Evolutionary conservation across 306 rosid genomes (phyloP).

Genomic region (Luffa aegyptiaca): DNA sequence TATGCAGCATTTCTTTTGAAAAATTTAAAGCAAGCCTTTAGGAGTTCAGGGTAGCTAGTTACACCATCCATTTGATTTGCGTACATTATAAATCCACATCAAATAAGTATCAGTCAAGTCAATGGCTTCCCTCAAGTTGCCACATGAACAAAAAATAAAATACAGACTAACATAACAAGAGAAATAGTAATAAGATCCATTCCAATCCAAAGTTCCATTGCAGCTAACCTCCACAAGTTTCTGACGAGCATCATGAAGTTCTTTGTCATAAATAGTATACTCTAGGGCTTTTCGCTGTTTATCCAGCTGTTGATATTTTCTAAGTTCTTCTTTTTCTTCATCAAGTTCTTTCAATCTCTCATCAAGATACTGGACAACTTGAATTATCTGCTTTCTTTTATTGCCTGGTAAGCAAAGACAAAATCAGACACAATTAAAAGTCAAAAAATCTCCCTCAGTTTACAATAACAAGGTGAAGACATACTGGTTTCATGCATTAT

Average conservation of each 20-base stretch:
- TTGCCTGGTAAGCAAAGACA: conserved; percentile 41
- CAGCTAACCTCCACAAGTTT: conserved; percentile 68
- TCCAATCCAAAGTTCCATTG: conserved; percentile 8
- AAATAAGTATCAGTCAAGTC: background rate
- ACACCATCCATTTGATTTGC: background rate
- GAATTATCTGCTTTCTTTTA: conserved; percentile 87
- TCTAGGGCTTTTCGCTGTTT: conserved; percentile 85
- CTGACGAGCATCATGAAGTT: conserved; percentile 87
- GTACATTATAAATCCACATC: background rate
- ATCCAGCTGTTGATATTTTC: conserved; percentile 89
- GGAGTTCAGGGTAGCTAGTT: background rate
- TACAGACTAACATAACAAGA: background rate
- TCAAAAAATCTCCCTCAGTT: background rate
- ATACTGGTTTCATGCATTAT: conserved; percentile 95
- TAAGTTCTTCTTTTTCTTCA: conserved; percentile 95
- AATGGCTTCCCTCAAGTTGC: background rate
- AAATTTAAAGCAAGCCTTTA: background rate
- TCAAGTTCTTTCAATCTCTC: conserved; percentile 91
- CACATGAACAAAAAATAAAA: background rate
- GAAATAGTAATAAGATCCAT: background rate
- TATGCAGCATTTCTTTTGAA: background rate
- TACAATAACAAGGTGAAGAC: conserved; percentile 14
- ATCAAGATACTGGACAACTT: conserved; percentile 94
- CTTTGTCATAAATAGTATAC: conserved; percentile 79
- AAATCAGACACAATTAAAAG: background rate